Evolutionary conservation across 2,329 filamentous ascomycete genomes (phyloP).

Genomic region (Colletotrichum endophyticum): DNA sequence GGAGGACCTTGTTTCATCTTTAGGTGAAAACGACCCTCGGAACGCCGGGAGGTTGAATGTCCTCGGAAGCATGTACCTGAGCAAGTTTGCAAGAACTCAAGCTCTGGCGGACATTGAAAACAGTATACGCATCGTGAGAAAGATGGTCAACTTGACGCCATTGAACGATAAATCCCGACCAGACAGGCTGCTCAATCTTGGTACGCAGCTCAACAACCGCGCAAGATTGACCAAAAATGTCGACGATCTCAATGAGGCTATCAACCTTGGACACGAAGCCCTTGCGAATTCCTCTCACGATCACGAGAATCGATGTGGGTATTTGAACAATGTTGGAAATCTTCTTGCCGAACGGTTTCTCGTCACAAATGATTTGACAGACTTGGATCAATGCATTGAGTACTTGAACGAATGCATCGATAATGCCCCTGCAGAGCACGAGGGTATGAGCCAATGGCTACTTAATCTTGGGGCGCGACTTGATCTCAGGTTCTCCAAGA

Average conservation of each 20-base stretch:
- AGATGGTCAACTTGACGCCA: fast-evolving
- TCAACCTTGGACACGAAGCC: background rate
- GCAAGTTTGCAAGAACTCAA: background rate
- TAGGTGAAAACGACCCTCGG: background rate
- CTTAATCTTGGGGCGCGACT: background rate
- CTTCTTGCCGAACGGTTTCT: background rate
- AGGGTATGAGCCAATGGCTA: too few relatives aligned
- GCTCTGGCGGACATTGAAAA: background rate
- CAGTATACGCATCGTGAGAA: fast-evolving
- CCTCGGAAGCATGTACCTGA: background rate
- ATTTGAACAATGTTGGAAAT: background rate
- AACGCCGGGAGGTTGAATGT: background rate
- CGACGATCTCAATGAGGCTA: background rate
- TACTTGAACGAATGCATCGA: too few relatives aligned
- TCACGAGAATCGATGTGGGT: background rate
- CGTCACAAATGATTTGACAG: fast-evolving
- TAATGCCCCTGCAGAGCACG: background rate
- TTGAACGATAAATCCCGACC: fast-evolving
- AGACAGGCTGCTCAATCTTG: background rate
- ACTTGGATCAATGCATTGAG: background rate
- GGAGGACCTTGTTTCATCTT: background rate
- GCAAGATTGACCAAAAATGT: background rate
- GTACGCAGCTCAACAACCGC: fast-evolving
- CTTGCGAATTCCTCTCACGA: fast-evolving
- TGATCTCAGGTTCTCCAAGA: fast-evolving